Evolutionary conservation across 805 yeast species (phyloP).

Genomic region (Brettanomyces bruxellensis): DNA sequence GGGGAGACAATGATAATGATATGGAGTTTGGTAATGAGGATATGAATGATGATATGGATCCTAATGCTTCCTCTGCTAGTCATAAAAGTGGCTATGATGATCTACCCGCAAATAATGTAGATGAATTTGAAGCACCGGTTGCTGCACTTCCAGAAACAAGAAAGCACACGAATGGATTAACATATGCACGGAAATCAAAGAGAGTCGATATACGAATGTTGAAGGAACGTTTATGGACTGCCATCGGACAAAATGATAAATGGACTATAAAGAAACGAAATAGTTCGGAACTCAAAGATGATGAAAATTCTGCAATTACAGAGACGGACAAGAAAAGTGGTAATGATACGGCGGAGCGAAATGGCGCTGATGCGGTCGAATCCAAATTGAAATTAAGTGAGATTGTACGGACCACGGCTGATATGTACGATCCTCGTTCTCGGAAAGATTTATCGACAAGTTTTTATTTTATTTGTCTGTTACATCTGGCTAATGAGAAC

Average conservation of each 20-base stretch:
- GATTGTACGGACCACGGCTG: conserved; percentile 28
- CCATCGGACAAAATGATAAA: conserved; percentile 23
- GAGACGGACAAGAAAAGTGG: conserved; percentile 2
- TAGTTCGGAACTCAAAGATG: conserved; percentile 21
- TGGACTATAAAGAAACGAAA: conserved; percentile 18
- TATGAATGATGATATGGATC: conserved; percentile 15
- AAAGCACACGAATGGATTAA: conserved; percentile 11
- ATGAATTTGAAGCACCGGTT: conserved; percentile 10
- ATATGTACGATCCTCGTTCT: conserved; percentile 29
- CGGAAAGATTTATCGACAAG: conserved; percentile 38
- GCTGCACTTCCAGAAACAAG: background rate
- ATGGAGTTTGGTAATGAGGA: conserved; percentile 7
- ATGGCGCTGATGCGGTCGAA: background rate
- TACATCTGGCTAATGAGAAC: conserved; percentile 43
- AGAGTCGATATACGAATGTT: conserved; percentile 38
- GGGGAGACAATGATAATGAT: conserved; percentile 4
- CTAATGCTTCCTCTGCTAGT: conserved; percentile 13
- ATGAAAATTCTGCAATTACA: background rate
- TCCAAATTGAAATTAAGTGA: conserved; percentile 20
- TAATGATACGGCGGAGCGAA: background rate
- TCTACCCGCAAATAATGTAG: conserved; percentile 14
- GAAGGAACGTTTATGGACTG: conserved; percentile 38
- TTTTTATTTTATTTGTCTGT: conserved; percentile 40
- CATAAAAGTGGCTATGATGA: conserved; percentile 25
- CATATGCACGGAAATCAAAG: conserved; percentile 38